Percentiles rank a stretch among this genome's conserved stretches.
phyloP scores from a whole-genome alignment of 1,284 basidiomycete species.

The Sutorius eximius region DNA sequence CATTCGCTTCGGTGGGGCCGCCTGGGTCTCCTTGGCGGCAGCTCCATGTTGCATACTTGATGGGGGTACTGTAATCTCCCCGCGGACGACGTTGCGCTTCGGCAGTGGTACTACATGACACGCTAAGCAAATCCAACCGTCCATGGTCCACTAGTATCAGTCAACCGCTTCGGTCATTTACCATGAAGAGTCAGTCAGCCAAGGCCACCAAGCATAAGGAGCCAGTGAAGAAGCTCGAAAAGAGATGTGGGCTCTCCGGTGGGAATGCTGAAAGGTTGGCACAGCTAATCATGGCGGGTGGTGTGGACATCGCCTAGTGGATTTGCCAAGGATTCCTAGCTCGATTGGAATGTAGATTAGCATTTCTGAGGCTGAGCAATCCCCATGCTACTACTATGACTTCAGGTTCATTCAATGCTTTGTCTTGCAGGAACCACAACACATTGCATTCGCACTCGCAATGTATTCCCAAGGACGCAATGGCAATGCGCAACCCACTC shows the following conservation, averaged over 20 bases:
- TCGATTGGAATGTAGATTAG: too few species aligned
- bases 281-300: not conserved
- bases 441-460: not conserved
- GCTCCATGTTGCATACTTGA: not conserved
- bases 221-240: not conserved
- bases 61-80: not conserved
- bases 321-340: not conserved
- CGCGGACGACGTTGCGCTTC: conserved; percentile 19
- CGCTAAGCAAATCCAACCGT: not conserved
- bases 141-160: not conserved
- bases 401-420: too few species aligned
- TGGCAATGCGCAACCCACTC: not conserved
- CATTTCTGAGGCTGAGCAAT: too few species aligned
- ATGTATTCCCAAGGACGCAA: not conserved
- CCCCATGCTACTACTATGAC: too few species aligned
- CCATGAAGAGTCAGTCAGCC: not conserved
- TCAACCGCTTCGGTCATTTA: not conserved
- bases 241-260: not conserved
- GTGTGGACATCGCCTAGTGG: not conserved
- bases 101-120: conserved; percentile 38
- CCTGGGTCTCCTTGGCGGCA: not conserved
- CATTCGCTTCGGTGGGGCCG: not conserved
- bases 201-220: not conserved
- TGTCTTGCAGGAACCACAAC: too few species aligned
- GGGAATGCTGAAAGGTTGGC: not conserved